Percentiles rank a stretch among this genome's conserved stretches.
Conservation (phyloP, 1,139 yeast species). For the Candida dubliniensis region DNA sequence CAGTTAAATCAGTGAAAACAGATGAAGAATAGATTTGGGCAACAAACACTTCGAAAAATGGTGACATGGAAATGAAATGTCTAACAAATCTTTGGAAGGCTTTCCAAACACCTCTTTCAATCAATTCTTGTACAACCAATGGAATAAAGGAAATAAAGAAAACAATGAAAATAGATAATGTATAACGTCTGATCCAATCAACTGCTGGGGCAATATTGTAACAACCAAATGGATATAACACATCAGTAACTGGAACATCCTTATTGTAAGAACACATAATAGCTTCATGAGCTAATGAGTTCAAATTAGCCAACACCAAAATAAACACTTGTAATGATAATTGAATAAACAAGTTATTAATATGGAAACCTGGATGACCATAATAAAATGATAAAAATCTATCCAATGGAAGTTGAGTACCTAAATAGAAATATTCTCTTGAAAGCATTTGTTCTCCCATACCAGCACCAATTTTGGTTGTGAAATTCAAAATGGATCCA, state of each 20-base stretch:
- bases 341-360: slow-evolving; percentile 93
- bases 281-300: slow-evolving; percentile 87
- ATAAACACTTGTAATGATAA: slow-evolving; percentile 90
- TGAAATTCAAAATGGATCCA: slow-evolving; percentile 52
- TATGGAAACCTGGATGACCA: slow-evolving; percentile 88
- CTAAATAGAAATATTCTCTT: slow-evolving; percentile 51
- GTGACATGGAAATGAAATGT: slow-evolving; percentile 87
- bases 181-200: slow-evolving; percentile 97
- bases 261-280: slow-evolving; percentile 81
- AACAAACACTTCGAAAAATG: slow-evolving; percentile 96
- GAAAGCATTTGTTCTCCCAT: slow-evolving; percentile 60
- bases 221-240: slow-evolving; percentile 86
- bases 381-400: slow-evolving; percentile 53
- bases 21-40: slow-evolving; percentile 97
- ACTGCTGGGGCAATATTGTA: slow-evolving; percentile 87
- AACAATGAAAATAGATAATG: slow-evolving; percentile 95
- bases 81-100: slow-evolving; percentile 88
- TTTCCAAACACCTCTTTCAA: slow-evolving; percentile 97
- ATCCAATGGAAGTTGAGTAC: slow-evolving; percentile 50
- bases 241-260: slow-evolving; percentile 83
- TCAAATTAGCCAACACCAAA: slow-evolving; percentile 89
- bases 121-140: slow-evolving; percentile 91
- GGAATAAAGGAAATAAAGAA: slow-evolving; percentile 98
- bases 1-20: slow-evolving; percentile 84
- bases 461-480: slow-evolving; percentile 58